phyloP scores from a whole-genome alignment of 129 eudicot species.

The Centrapalus pauciflorus region DNA sequence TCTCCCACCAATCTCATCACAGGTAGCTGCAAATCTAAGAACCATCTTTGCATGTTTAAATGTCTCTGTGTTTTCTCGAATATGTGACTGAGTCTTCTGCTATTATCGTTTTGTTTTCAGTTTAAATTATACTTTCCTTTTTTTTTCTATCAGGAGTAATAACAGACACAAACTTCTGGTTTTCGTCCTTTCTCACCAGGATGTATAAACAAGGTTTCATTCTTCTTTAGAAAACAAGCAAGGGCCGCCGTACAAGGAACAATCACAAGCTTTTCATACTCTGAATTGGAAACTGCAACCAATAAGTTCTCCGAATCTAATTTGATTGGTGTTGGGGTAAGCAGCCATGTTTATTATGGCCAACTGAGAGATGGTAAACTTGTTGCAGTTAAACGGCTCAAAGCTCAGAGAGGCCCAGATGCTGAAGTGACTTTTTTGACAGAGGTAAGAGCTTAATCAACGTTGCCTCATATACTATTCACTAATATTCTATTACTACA shows the following conservation, averaged over 20 bases:
- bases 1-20: constrained; percentile 36
- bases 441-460: constrained; percentile 48
- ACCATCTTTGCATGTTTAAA: background rate
- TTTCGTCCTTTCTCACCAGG: constrained; percentile 45
- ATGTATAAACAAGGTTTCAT: constrained; percentile 46
- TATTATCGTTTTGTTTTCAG: background rate
- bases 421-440: constrained; percentile 57
- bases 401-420: constrained; percentile 57
- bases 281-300: constrained; percentile 77
- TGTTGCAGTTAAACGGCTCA: constrained; percentile 84
- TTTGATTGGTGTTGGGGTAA: constrained; percentile 82
- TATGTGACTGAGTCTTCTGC: background rate
- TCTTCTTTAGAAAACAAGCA: constrained; percentile 44
- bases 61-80: background rate
- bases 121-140: background rate
- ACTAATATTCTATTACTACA: background rate
- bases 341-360: constrained; percentile 90
- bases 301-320: constrained; percentile 62
- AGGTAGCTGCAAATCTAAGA: constrained; percentile 34
- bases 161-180: background rate
- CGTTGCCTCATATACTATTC: background rate
- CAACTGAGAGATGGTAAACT: constrained; percentile 64
- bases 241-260: constrained; percentile 53
- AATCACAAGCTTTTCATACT: constrained; percentile 53
- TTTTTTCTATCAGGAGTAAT: background rate